Percentiles rank a stretch among this genome's conserved stretches.
Conservation (phyloP, 2,329 filamentous ascomycete genomes). For the Diaporthe amygdali region DNA sequence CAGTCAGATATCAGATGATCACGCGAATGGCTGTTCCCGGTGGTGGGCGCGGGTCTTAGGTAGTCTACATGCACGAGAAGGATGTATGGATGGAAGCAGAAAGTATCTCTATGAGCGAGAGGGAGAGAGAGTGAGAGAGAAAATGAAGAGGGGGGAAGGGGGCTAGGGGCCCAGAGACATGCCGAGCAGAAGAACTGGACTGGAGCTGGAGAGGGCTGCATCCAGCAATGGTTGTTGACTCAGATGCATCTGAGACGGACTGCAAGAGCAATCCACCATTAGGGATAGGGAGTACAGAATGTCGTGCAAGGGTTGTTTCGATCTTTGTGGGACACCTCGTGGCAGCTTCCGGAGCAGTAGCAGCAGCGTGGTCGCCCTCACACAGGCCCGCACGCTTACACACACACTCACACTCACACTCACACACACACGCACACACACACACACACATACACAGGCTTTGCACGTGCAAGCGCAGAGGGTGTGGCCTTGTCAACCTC, state of each 20-base stretch:
- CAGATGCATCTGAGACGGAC: constrained; percentile 26
- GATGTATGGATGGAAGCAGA: not conserved
- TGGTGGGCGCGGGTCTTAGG: constrained; percentile 4
- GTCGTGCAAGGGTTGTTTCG: constrained; percentile 18
- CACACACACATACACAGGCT: not conserved
- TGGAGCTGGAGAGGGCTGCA: constrained; percentile 7
- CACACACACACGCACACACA: not conserved
- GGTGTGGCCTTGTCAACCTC: not conserved
- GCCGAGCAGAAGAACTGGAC: not conserved
- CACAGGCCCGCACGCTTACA: not conserved
- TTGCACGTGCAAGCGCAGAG: not conserved
- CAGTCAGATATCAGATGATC: constrained; percentile 27
- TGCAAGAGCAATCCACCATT: constrained; percentile 2
- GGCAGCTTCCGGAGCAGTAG: constrained; percentile 6
- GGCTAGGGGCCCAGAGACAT: not conserved
- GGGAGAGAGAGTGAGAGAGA: not conserved
- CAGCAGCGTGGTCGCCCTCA: not conserved
- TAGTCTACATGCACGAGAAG: not conserved
- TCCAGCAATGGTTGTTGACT: constrained; percentile 16
- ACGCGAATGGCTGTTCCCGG: constrained; percentile 21
- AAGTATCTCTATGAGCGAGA: not conserved
- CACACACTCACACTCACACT: not conserved
- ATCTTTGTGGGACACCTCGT: constrained; percentile 21
- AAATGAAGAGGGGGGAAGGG: not conserved
- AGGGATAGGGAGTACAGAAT: constrained; percentile 1